Percentiles rank a stretch among this genome's conserved stretches.
Evolutionary conservation across 768 basidiomycete species (phyloP).

Genomic region (Favolaschia claudopus): DNA sequence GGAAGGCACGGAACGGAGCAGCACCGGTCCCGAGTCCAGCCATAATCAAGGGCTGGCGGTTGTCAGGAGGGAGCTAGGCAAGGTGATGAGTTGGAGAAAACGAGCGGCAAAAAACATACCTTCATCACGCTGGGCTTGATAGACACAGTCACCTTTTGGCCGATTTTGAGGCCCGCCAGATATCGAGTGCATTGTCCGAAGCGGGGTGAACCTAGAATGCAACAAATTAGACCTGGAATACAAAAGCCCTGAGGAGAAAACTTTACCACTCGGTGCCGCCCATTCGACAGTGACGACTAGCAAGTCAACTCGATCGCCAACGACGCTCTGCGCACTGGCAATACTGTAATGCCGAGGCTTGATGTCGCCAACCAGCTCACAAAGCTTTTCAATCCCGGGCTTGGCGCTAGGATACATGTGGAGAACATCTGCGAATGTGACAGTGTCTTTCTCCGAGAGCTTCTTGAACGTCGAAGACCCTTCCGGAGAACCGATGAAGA

Average conservation of each 20-base stretch:
- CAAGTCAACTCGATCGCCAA: constrained; percentile 93
- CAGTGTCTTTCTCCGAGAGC: constrained; percentile 92
- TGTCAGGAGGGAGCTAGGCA: constrained; percentile 78
- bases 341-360: constrained; percentile 99
- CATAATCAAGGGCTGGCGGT: constrained; percentile 94
- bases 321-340: constrained; percentile 93
- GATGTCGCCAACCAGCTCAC: constrained; percentile 92
- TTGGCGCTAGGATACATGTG: constrained; percentile 77
- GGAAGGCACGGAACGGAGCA: constrained; percentile 98
- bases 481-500: constrained; percentile 94
- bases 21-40: constrained; percentile 98
- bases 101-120: constrained; percentile 49
- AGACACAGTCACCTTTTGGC: constrained; percentile 95
- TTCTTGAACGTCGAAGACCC: constrained; percentile 95
- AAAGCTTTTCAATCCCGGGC: constrained; percentile 84
- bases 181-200: constrained; percentile 98
- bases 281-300: constrained; percentile 97
- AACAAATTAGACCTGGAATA: constrained; percentile 5
- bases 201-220: constrained; percentile 65
- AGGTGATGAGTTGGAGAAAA: constrained; percentile 20
- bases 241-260: constrained; percentile 17
- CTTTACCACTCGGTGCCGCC: constrained; percentile 83
- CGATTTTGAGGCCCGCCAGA: constrained; percentile 81
- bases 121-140: constrained; percentile 99
- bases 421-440: constrained; percentile 91